Evolutionary conservation across 2,329 filamentous ascomycete species (phyloP), one percentile per base, ranked within the genome.

Genomic region (Xylaria sp.): DNA sequence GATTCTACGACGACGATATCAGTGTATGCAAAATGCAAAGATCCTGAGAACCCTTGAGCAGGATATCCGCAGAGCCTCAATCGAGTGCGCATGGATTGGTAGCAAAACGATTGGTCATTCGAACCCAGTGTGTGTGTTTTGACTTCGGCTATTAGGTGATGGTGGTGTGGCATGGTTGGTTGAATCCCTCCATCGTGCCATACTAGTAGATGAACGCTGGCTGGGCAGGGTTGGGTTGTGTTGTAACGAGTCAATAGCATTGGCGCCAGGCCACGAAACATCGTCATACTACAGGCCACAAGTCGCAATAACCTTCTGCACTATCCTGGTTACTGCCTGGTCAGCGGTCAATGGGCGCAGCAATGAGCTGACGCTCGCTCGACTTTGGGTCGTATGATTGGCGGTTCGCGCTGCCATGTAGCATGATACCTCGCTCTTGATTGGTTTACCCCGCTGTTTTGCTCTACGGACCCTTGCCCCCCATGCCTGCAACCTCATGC

Each of bases 371-470:
- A 66, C 61, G 13, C 65, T 69, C 64, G 74, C 70, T 71, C 68
- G 64, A 64, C 63, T 55, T 67, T 51, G 58, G 61, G 69, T 72
- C 67, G 57, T 65, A 75, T 76, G 77, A 76, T 78, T 78, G 77
- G 77, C 57, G 3, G 49, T 67, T 66, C 64, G 48, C 43, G 39
- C 56, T 33, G 68, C 67, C 70, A 75, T 75, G 73, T 68, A 69
- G 72, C 73, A 70, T 41, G 58, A 68, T 65, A 20, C 57, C 61
- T 66, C 54, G 51, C 66, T 7, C 73, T 20, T 66, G 62, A 78
- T 77, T 77, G 75, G 75, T 18, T 59, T 76, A 78, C 76, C 77
- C 76, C 77, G 77, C 77, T 75, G 74, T 68, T 73, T 39, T 70
- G 60, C 63, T 52, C 56, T 66, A 69, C 12, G 60, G 64, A 69